Evolutionary conservation across 352 stramenopile genomes (phyloP), one percentile per base, ranked within the genome.

Genomic region (Phytophthora pluvialis): DNA sequence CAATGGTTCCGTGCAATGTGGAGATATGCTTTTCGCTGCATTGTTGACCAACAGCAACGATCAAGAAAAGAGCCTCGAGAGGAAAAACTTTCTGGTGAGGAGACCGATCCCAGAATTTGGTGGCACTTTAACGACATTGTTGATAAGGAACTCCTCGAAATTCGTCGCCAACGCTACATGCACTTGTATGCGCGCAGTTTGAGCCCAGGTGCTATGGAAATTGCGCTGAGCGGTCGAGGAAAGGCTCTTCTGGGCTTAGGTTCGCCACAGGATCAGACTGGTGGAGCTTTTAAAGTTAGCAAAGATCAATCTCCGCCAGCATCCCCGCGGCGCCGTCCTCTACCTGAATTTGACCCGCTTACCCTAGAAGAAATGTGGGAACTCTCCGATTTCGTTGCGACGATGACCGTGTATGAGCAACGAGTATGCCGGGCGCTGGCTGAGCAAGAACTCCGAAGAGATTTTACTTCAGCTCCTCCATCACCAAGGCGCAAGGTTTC

Each of bases 1-100:
- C 36, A 36, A 21, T 92, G 83, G 83, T 66, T 88, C n/a, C 74
- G 80, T 6, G 73, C 52, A 15, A 90, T 91, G 79, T 94, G 85
- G 85, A 73, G 70, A 26, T 94, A 87, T 33, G 83, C 85, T 25
- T 75, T 76, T 11, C 71, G 64, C 5, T 85, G 79, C 33, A 62
- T 91, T 10, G 47, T 90, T 5, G 56, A 80, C 3, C 57, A 78
- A 13, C 65, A 60, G 5, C 67, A 55, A 39, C 61, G 64, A 25
- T 60, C 26, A 4, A 52, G 29, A 60, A 61, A 46, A n/a, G 50
- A 64, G n/a, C 32, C 44, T 2, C 11, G 28, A 35, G 31, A 56
- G 9, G 39, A 60, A 6, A 43, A 13, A 38, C 32, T 45, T 28
- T 45, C 39, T 8, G 26, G 12, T 45, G 32, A 44, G 3, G 35